A percentile compares a stretch with the other conserved stretches of the same genome.
phyloP scores from a whole-genome alignment of 768 basidiomycete genomes.

The Tylopilus rubrobrunneus region DNA sequence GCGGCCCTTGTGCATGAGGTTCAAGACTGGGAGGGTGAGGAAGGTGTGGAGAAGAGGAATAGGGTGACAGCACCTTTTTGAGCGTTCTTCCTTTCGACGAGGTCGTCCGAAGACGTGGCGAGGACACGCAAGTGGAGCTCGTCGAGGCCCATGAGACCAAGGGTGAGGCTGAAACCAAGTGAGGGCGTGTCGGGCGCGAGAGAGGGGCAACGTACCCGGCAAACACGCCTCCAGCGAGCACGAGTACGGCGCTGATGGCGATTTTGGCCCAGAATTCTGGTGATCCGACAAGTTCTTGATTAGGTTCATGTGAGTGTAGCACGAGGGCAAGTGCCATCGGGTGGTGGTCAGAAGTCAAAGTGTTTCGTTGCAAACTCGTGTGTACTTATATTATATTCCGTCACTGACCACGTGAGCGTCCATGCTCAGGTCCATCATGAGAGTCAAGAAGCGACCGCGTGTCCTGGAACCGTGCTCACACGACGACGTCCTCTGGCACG shows the following conservation, averaged over 20 bases:
- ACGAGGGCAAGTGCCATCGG: not conserved
- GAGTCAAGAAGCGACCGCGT: not conserved
- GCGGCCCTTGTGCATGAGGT: conserved; percentile 58
- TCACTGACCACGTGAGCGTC: not conserved
- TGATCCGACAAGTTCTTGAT: conserved; percentile 38
- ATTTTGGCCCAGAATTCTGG: conserved; percentile 77
- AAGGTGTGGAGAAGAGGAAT: not conserved
- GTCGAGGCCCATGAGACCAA: conserved; percentile 92
- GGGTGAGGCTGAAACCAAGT: conserved; percentile 57
- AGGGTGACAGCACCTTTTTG: conserved; percentile 47
- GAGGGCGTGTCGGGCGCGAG: not conserved
- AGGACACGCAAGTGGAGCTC: conserved; percentile 87
- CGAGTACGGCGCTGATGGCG: conserved; percentile 59
- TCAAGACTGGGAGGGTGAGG: conserved; percentile 40
- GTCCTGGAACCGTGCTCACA: conserved; percentile 37
- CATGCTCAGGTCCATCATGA: too few relatives aligned
- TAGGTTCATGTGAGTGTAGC: not conserved
- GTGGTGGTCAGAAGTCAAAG: not conserved
- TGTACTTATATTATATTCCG: too few relatives aligned
- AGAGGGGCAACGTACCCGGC: conserved; percentile 56
- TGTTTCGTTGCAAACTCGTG: not conserved
- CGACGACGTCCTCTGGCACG: conserved; percentile 73
- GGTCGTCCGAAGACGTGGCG: conserved; percentile 74
- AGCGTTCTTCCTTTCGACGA: conserved; percentile 63
- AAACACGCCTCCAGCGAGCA: conserved; percentile 86